phyloP scores from a whole-genome alignment of 768 basidiomycete species.

The Steccherinum ochraceum region DNA sequence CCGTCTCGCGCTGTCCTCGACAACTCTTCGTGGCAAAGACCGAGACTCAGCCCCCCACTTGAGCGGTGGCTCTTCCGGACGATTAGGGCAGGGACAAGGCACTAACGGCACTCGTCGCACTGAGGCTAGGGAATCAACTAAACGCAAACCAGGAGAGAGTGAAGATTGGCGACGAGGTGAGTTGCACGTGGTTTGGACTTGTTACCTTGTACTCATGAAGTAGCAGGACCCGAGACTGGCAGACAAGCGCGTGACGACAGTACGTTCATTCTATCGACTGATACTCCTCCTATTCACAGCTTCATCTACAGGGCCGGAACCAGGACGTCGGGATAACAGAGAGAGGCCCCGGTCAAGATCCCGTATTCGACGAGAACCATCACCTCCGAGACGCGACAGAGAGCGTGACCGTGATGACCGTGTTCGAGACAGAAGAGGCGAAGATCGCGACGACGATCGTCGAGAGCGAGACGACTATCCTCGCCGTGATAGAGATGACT shows the following conservation, averaged over 20 bases:
- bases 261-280: constrained; percentile 25
- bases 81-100: constrained; percentile 28
- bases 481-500: constrained; percentile 23
- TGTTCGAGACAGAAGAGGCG: constrained; percentile 27
- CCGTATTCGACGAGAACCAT: constrained; percentile 51
- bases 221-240: constrained; percentile 28
- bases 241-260: constrained; percentile 58
- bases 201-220: neutral
- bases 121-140: constrained; percentile 53
- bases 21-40: constrained; percentile 52
- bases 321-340: constrained; percentile 48
- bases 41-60: constrained; percentile 63
- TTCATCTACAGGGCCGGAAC: constrained; percentile 40
- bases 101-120: constrained; percentile 41
- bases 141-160: constrained; percentile 68
- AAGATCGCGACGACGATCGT: constrained; percentile 27
- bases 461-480: constrained; percentile 28
- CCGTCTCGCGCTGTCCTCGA: constrained; percentile 50
- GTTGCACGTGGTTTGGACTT: constrained; percentile 17
- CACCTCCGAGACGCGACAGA: constrained; percentile 30
- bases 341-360: constrained; percentile 66
- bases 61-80: constrained; percentile 32
- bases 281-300: constrained; percentile 9
- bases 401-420: constrained; percentile 27
- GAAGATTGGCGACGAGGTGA: constrained; percentile 86